phyloP scores from a whole-genome alignment of 2,329 filamentous ascomycete species.

The Cephalotrichum gorgonifer region DNA sequence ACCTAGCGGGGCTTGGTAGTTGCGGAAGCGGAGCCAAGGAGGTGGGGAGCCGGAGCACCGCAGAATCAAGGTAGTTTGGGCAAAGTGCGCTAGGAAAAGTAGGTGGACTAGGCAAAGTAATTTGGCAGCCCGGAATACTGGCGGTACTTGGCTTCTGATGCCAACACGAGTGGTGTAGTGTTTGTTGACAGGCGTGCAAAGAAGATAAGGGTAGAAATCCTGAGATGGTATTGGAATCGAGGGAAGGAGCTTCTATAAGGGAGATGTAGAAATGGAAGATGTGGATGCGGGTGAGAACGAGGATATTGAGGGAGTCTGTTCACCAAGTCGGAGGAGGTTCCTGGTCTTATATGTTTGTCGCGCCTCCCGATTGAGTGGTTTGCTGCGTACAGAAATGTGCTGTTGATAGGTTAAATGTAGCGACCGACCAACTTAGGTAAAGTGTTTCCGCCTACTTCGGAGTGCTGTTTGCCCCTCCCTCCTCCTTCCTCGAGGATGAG shows the following conservation, averaged over 20 bases:
- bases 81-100: not conserved
- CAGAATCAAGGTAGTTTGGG: not conserved
- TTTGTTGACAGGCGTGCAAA: too few species aligned
- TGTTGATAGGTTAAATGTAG: not conserved
- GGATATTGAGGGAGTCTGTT: not conserved
- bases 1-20: not conserved
- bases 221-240: too few species aligned
- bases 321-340: not conserved
- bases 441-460: not conserved
- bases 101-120: not conserved
- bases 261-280: not conserved
- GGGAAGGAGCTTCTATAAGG: too few species aligned
- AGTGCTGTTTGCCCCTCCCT: not conserved
- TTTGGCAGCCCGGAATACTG: not conserved
- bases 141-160: not conserved
- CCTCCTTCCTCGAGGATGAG: not conserved
- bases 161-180: not conserved
- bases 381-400: not conserved
- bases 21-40: not conserved
- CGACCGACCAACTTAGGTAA: not conserved
- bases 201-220: too few species aligned
- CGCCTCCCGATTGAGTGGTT: not conserved
- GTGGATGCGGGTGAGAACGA: not conserved
- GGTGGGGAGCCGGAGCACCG: not conserved
- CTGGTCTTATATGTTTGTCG: constrained; percentile 5